These are phyloP conservation scores for Glarea lozoyensis DNA, from an alignment of 495 filamentous ascomycete genomes.

Conservation along the genomic window DNA sequence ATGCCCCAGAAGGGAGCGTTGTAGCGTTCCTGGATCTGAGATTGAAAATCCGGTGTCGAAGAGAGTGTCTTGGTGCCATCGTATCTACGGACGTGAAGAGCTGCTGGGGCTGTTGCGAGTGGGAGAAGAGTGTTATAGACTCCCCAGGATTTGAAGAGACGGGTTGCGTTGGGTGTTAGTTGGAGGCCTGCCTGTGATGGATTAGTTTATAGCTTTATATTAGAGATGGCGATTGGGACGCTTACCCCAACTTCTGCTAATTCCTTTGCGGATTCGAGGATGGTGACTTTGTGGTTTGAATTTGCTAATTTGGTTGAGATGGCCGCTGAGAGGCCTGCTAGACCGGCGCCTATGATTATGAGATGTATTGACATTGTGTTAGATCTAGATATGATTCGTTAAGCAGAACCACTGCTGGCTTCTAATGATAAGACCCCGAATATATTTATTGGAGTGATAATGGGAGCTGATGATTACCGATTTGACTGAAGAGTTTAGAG, in stretches of 20 bases:
- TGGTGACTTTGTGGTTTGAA: slow-evolving; percentile 18
- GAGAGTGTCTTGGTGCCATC: slow-evolving; percentile 44
- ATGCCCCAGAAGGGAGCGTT: slow-evolving; percentile 43
- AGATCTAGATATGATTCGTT: too few relatives aligned
- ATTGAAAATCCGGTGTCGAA: slow-evolving; percentile 38
- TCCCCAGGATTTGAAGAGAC: slow-evolving; percentile 44
- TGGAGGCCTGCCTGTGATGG: slow-evolving; percentile 39
- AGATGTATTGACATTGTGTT: slow-evolving; percentile 22
- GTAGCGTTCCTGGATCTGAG: slow-evolving; percentile 32
- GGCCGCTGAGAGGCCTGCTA: slow-evolving; percentile 36
- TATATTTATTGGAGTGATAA: too few relatives aligned
- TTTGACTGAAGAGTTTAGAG: too few relatives aligned
- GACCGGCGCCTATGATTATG: slow-evolving; percentile 35
- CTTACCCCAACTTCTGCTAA: slow-evolving; percentile 36
- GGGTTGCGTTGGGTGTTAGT: slow-evolving; percentile 48
- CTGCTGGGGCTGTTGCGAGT: slow-evolving; percentile 40
- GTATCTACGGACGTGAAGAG: slow-evolving; percentile 50
- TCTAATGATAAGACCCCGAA: too few relatives aligned
- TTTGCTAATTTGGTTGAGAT: slow-evolving; percentile 27
- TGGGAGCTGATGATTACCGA: too few relatives aligned
- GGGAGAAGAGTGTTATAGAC: slow-evolving; percentile 35
- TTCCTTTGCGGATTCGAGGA: slow-evolving; percentile 22
- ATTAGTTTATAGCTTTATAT: not conserved
- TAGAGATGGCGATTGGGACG: slow-evolving; percentile 10
- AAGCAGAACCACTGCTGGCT: too few relatives aligned